phyloP scores from a whole-genome alignment of 1,139 yeast species.

The Blastobotrys elegans region DNA sequence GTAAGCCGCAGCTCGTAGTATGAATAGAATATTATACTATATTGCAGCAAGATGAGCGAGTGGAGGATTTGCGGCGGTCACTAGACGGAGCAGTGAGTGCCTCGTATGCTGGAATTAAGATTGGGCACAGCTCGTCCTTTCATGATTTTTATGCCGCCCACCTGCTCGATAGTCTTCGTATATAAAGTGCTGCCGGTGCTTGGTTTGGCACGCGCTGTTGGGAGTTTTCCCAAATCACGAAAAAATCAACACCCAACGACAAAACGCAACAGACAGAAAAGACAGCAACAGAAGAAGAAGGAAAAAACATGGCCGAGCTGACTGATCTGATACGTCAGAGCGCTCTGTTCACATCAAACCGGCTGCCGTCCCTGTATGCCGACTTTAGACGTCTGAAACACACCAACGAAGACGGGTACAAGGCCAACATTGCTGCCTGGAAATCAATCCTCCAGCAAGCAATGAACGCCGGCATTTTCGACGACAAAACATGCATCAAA shows the following conservation, averaged over 20 bases:
- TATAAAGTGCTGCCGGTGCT: no score
- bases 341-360: conserved; percentile 41
- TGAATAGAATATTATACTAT: no score
- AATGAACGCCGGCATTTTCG: conserved; percentile 19
- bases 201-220: background rate
- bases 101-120: no score
- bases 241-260: background rate
- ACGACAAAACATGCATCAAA: conserved; percentile 22
- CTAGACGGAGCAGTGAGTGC: no score
- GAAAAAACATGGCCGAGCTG: background rate
- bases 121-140: no score
- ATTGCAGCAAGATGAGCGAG: no score
- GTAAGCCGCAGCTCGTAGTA: no score
- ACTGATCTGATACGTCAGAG: conserved; percentile 18
- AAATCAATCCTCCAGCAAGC: conserved; percentile 28
- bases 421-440: conserved; percentile 71
- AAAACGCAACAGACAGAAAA: background rate
- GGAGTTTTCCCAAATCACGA: background rate
- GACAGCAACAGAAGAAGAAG: background rate
- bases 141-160: no score
- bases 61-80: no score
- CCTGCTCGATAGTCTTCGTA: no score
- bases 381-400: conserved; percentile 50
- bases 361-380: conserved; percentile 61
- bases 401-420: conserved; percentile 62